Evolutionary conservation across 192 early-diverging fungal genomes (phyloP).

Genomic region (Mortierella alpina): DNA sequence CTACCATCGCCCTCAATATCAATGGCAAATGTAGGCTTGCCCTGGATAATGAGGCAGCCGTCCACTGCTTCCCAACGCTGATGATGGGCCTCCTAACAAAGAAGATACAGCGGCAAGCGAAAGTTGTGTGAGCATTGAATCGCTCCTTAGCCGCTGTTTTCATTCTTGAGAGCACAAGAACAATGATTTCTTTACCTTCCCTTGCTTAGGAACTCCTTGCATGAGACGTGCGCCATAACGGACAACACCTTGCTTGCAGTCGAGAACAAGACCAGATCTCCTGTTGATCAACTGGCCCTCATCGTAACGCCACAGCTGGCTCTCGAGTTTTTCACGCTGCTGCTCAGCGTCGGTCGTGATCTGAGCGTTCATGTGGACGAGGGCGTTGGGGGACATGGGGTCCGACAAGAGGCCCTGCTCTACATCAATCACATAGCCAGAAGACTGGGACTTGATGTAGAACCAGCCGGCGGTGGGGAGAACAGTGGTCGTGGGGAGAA

Average conservation of each 20-base stretch:
- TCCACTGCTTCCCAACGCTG: constrained; percentile 49
- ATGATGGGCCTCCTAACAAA: constrained; percentile 30
- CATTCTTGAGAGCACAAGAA: not conserved
- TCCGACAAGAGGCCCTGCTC: constrained; percentile 26
- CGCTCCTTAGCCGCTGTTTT: not conserved
- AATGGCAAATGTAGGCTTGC: constrained; percentile 43
- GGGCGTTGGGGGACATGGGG: constrained; percentile 33
- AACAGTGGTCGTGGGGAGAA: constrained; percentile 1
- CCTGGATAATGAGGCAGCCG: constrained; percentile 36
- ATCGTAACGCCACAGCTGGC: constrained; percentile 51
- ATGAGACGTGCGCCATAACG: constrained; percentile 48
- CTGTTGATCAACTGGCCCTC: constrained; percentile 50
- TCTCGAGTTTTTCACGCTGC: constrained; percentile 28
- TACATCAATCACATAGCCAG: constrained; percentile 40
- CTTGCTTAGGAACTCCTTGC: constrained; percentile 32
- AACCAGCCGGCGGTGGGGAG: constrained; percentile 48
- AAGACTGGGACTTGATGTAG: constrained; percentile 45
- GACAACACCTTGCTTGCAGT: constrained; percentile 48
- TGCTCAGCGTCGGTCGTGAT: constrained; percentile 11
- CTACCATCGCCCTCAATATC: constrained; percentile 48
- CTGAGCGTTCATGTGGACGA: constrained; percentile 31
- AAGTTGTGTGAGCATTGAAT: not conserved
- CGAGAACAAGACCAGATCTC: constrained; percentile 42
- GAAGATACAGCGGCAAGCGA: not conserved
- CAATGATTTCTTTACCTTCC: constrained; percentile 11